phyloP scores from a whole-genome alignment of 2,329 filamentous ascomycete genomes.

The Decorospora gaudefroyi region DNA sequence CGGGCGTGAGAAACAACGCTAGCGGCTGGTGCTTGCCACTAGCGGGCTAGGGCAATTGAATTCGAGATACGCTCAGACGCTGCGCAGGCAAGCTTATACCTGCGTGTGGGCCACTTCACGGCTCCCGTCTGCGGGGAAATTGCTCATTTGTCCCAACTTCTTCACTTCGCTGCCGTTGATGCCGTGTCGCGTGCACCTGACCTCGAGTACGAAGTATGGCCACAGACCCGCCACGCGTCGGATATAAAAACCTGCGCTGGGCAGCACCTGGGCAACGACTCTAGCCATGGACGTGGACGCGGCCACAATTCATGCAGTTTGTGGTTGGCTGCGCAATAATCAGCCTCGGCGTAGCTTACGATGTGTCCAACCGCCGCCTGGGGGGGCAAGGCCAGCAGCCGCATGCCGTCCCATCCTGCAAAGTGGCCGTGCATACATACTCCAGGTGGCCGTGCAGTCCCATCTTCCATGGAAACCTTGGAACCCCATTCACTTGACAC shows the following conservation, averaged over 20 bases:
- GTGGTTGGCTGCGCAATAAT: constrained; percentile 28
- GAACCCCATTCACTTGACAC: constrained; percentile 32
- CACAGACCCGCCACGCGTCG: constrained; percentile 28
- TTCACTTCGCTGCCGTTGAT: constrained; percentile 8
- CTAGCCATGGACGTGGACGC: constrained; percentile 6
- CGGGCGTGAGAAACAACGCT: constrained; percentile 22
- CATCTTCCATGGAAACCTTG: constrained; percentile 34
- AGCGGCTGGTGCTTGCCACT: constrained; percentile 17
- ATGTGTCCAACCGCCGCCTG: no score
- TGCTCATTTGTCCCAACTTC: constrained; percentile 19
- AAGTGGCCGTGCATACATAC: constrained; percentile 26
- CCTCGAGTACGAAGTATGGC: constrained; percentile 7
- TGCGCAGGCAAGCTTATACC: constrained; percentile 10
- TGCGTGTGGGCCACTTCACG: constrained; percentile 7
- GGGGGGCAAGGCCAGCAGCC: constrained; percentile 7
- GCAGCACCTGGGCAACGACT: constrained; percentile 14
- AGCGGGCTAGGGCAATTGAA: constrained; percentile 22
- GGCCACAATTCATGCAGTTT: neutral
- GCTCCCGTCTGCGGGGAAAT: constrained; percentile 20
- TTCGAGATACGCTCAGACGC: constrained; percentile 35
- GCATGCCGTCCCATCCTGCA: neutral
- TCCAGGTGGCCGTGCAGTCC: constrained; percentile 22
- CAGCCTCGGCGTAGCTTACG: constrained; percentile 22
- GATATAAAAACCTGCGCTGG: no score
- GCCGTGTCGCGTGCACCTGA: no score